Base-by-base conservation (phyloP, 2,329 filamentous ascomycete species). In the Nannizziopsis barbatae region DNA sequence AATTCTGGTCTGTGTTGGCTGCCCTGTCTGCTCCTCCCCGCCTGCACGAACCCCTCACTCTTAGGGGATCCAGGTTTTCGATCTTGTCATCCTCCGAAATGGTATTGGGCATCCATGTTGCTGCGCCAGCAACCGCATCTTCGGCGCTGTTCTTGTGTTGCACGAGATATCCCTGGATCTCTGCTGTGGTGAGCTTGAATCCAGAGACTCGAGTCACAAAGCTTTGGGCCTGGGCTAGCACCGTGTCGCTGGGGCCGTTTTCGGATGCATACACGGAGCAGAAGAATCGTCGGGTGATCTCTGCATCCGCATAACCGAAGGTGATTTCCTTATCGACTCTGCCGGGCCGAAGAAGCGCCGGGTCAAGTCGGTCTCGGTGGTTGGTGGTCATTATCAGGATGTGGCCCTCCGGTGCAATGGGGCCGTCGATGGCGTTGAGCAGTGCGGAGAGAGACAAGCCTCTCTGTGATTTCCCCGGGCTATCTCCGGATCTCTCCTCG, bases 331-430 rank as follows among this genome's bases (percentile, higher is more conserved):
- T 72, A 56, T 86, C 82, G 1, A 86, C 76, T 1, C 82, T 71
- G 0, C 82, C 83, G 0, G 81, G 81, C 0, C 82, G 71, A 8
- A 83, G 70, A 0, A 86, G 68, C 0, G 81, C 81, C 1, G 71
- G 65, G 57, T 86, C 81, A 0, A 86, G 73, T 45, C 76, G 73
- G 43, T 84, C 79, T 0, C 75, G 74, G 43, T 75, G 72, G 56
- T 86, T 86, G 22, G 81, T 83, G 0, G 81, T 86, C 81, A 86
- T 86, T 60, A 86, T 76, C 14, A 86, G 72, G 20, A 86, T 79
- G 12, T 80, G 74, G 1, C 82, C 83, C 65, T 86, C 82, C 50
- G 77, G 76, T 0, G 78, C 79, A 0, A 80, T 80, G 0, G 84
- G 80, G 2, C 83, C 83, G 54, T 86, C 82, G 8, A 86, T 74